Conservation (phyloP, 208 protist genomes). For the Porcisia hertigi region DNA sequence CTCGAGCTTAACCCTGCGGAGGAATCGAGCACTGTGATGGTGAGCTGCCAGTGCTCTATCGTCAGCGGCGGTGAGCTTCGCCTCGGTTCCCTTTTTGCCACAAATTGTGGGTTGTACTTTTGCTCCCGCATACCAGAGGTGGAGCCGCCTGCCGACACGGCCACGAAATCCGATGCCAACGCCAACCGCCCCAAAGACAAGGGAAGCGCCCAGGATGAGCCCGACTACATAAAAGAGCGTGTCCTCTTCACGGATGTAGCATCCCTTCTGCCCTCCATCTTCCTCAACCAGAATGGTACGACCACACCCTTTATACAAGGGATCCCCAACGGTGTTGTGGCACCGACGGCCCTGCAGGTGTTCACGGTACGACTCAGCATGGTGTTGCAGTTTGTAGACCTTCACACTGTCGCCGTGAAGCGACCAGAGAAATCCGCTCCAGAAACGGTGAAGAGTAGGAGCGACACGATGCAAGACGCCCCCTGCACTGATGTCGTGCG, state of each 20-base stretch:
- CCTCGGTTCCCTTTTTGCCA: slow-evolving; percentile 46
- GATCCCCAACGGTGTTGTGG: slow-evolving; percentile 47
- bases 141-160: slow-evolving; percentile 1
- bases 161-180: not conserved
- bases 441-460: not conserved
- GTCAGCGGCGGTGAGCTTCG: slow-evolving; percentile 41
- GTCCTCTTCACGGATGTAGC: slow-evolving; percentile 47
- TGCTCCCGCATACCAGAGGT: slow-evolving; percentile 16
- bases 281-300: slow-evolving; percentile 28
- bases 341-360: slow-evolving; percentile 57
- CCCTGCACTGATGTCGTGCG: slow-evolving; percentile 30
- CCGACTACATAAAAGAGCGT: slow-evolving; percentile 49
- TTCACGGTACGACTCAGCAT: slow-evolving; percentile 49
- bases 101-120: slow-evolving; percentile 58
- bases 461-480: slow-evolving; percentile 2
- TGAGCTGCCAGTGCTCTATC: slow-evolving; percentile 53
- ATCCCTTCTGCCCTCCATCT: slow-evolving; percentile 57
- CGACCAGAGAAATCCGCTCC: slow-evolving; percentile 20
- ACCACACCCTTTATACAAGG: slow-evolving; percentile 39
- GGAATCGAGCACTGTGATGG: slow-evolving; percentile 38
- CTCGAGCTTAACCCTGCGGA: slow-evolving; percentile 41
- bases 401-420: slow-evolving; percentile 42
- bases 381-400: slow-evolving; percentile 57
- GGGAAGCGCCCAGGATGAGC: slow-evolving; percentile 9
- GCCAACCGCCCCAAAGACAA: not conserved